Base-by-base conservation (phyloP, 768 basidiomycete genomes). In the Coprinopsis sp. region DNA sequence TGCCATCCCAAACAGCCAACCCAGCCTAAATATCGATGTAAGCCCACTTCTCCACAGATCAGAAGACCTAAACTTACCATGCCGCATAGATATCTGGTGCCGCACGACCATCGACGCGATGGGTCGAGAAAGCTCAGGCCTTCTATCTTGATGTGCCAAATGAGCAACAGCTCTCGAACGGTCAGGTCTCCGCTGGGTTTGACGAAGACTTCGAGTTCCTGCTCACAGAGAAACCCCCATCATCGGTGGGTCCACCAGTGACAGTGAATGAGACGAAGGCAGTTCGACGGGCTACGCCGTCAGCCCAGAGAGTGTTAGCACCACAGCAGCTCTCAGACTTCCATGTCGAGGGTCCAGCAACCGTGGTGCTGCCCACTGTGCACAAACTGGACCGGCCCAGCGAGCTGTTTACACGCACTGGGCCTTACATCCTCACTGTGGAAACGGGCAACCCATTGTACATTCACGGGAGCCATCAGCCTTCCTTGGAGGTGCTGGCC, bases 391-490 rank as follows among this genome's bases (percentile, higher is more conserved):
- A 55, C 5, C 66, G 67, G 10, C 70, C 70, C 0, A 51, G 51
- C 2, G 63, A 69, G 4, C 55, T 71, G 1, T 67, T 69, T 58
- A 58, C 52, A 33, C 41, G 33, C 1, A 61, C 55, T 3, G 46
- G 59, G 0, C 67, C 68, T 5, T 63, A 68, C 40, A 56, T 65
- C 24, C 50, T 72, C 40, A 63, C 61, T n/a, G 56, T 70, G 16
- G 64, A 68, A 27, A 52, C 59, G 6, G 56, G 56, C 3, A 54
- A 54, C 33, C 54, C 57, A 1, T 54, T 70, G 22, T 37, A 60
- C 23, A 51, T 72, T 14, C 64, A 68, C 44, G 60, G 64, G 41
- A 71, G 68, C 50, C 69, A 71, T 43, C 66, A 70, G 38, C 54
- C 60, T 2, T 69, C 63, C 30, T 57, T 72, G 3, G 64, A 69